A percentile compares a stretch with the other conserved stretches of the same genome.
Evolutionary conservation across 1,139 yeast genomes (phyloP).

Genomic region (Wickerhamomyces sp.): DNA sequence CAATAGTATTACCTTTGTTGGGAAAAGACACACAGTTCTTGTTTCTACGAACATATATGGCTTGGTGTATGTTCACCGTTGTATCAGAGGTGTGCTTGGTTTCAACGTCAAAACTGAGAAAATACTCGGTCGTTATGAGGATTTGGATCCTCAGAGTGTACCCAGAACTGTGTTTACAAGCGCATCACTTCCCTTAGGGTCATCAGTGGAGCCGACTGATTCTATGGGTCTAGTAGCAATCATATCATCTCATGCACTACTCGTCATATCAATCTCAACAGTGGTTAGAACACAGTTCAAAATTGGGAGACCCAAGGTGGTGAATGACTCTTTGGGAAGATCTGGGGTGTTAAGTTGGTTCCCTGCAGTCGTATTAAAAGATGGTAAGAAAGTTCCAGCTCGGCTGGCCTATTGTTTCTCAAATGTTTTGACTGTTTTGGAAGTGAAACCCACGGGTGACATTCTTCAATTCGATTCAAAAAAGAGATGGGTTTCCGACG

Average conservation of each 20-base stretch:
- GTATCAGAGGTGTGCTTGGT: slow-evolving; percentile 47
- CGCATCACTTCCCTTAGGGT: slow-evolving; percentile 50
- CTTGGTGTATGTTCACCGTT: slow-evolving; percentile 53
- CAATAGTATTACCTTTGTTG: slow-evolving; percentile 46
- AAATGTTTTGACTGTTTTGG: slow-evolving; percentile 50
- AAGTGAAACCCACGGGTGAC: slow-evolving; percentile 34
- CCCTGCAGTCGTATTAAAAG: slow-evolving; percentile 34
- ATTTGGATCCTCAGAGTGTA: slow-evolving; percentile 23
- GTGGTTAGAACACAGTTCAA: slow-evolving; percentile 49
- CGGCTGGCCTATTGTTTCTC: slow-evolving; percentile 66
- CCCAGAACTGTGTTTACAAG: slow-evolving; percentile 34
- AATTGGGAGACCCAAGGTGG: slow-evolving; percentile 40
- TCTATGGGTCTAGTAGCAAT: slow-evolving; percentile 56
- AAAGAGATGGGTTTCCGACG: slow-evolving; percentile 42
- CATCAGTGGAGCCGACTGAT: slow-evolving; percentile 47
- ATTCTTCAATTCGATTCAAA: slow-evolving; percentile 38
- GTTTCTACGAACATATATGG: slow-evolving; percentile 59
- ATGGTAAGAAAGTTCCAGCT: slow-evolving; percentile 31
- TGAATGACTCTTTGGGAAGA: slow-evolving; percentile 30
- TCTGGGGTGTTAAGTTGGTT: slow-evolving; percentile 59
- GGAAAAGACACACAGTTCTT: slow-evolving; percentile 49
- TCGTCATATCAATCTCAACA: slow-evolving; percentile 54
- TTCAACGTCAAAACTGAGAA: slow-evolving; percentile 43
- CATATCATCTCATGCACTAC: slow-evolving; percentile 47
- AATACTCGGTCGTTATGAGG: slow-evolving; percentile 41